Base-by-base conservation (phyloP, 148 eudicot species). In the Cornus suecica region DNA sequence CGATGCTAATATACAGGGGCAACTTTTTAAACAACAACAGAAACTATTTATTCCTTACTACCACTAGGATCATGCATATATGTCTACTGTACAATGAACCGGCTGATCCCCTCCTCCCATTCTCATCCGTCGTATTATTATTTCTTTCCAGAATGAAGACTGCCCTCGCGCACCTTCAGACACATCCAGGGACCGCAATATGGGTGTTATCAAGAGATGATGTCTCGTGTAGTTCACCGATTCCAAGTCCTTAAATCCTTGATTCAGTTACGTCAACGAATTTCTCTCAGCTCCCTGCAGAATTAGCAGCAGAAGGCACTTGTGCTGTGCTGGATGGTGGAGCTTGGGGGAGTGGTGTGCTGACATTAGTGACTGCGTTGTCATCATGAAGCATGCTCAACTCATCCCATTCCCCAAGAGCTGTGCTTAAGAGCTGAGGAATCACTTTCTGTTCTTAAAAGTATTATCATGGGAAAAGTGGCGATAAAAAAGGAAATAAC, bases 391-490 rank as follows among this genome's bases (percentile, higher is more conserved):
- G 81, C 9, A 77, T 71, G 34, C 79, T 88, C 74, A 90, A 77
- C 68, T 79, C 86, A 72, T 80, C 88, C 96, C 97, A 94, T 65
- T 89, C 94, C 29, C 92, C 83, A 22, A 70, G 87, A 65, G 96
- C 97, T 90, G 83, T 52, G 56, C 37, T 73, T 26, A 1, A 26
- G 27, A 76, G 87, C 90, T 70, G 86, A 24, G 90, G 89, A 84
- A 86, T 65, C 73, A 74, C 28, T 22, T 45, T 15, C 58, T 27
- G 24, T 20, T 24, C 8, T 29, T n/a, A 65, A 24, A 20, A 69
- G 26, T 67, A n/a, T 18, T 23, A 26, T 42, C 51, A 22, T 4
- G 31, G 18, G 24, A 7, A 64, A 30, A 27, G 34, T 31, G 16
- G 54, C 15, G 24, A 25, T 37, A 9, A 45, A 24, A 45, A 28